A percentile compares a stretch with the other conserved stretches of the same genome.
Conservation (phyloP, 768 basidiomycete genomes). For the Agrocybe praecox region DNA sequence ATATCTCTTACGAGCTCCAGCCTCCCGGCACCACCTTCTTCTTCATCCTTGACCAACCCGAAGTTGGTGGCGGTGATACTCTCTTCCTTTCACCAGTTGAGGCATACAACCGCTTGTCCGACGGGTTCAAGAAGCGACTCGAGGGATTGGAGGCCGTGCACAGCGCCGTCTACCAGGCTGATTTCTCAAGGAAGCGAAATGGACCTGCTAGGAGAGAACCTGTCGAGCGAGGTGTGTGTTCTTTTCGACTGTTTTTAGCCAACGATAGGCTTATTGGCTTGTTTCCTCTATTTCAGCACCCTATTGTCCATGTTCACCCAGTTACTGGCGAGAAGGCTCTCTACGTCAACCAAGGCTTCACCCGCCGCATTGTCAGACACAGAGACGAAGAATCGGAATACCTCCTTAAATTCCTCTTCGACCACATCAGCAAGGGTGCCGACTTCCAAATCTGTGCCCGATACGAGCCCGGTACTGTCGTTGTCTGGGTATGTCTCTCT, state of each 20-base stretch:
- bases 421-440: conserved; percentile 51
- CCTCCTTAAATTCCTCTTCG: conserved; percentile 55
- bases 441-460: conserved; percentile 52
- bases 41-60: conserved; percentile 54
- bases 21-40: conserved; percentile 59
- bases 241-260: neutral
- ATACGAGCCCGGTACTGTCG: conserved; percentile 56
- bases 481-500: conserved; percentile 49
- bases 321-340: conserved; percentile 66
- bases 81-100: conserved; percentile 60
- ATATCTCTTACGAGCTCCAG: conserved; percentile 60
- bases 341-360: conserved; percentile 60
- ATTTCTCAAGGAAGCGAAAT: conserved; percentile 41
- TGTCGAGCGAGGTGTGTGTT: conserved; percentile 29
- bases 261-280: neutral
- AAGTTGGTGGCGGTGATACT: conserved; percentile 50
- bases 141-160: conserved; percentile 61
- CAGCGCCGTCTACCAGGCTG: conserved; percentile 53
- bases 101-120: conserved; percentile 60
- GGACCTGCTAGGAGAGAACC: conserved; percentile 55
- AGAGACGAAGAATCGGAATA: conserved; percentile 57
- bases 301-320: conserved; percentile 59
- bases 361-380: conserved; percentile 55
- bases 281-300: conserved; percentile 35
- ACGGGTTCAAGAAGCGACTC: conserved; percentile 56